Percentiles rank a stretch among this genome's conserved stretches.
These are phyloP conservation scores for Populus alba DNA, from an alignment of 345 rosid species.

Conservation along the genomic window DNA sequence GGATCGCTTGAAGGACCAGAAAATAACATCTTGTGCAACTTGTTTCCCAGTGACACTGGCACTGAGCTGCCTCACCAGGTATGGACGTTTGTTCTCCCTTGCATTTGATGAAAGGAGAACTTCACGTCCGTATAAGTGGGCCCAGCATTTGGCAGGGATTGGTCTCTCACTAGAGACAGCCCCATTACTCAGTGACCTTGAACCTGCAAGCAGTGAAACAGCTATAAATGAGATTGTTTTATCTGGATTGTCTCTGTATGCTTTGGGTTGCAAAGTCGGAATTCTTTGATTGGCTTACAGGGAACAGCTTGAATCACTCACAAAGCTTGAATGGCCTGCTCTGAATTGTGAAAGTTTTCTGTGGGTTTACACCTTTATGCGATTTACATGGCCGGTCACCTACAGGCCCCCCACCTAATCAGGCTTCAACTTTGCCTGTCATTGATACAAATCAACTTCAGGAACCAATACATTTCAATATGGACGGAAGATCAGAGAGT, in stretches of 20 bases:
- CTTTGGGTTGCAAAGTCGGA: conserved; percentile 39
- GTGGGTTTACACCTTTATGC: conserved; percentile 70
- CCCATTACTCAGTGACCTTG: conserved; percentile 52
- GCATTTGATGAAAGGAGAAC: conserved; percentile 57
- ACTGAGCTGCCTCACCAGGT: conserved; percentile 93
- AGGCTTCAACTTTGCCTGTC: conserved; percentile 38
- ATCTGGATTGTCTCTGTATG: conserved; percentile 49
- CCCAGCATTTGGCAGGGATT: conserved; percentile 89
- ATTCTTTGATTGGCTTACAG: conserved; percentile 67
- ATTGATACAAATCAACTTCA: conserved; percentile 40
- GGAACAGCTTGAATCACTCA: conserved; percentile 87
- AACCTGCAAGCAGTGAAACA: conserved; percentile 45
- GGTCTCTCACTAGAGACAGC: conserved; percentile 86
- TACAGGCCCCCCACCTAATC: conserved; percentile 42
- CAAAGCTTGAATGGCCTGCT: conserved; percentile 72
- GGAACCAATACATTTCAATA: conserved; percentile 58
- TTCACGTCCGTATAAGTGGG: conserved; percentile 91
- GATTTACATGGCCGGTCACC: conserved; percentile 67
- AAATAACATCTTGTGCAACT: conserved; percentile 55
- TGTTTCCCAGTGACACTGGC: conserved; percentile 80
- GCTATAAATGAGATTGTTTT: conserved; percentile 44
- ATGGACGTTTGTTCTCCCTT: conserved; percentile 20
- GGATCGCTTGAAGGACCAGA: conserved; percentile 56
- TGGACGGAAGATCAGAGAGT: conserved; percentile 56
- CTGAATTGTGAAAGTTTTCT: conserved; percentile 64